Percentiles rank a stretch among this genome's conserved stretches.
These are phyloP conservation scores for Epichloe glyceriae DNA, from an alignment of 2,329 filamentous ascomycete species.

Conservation along the genomic window DNA sequence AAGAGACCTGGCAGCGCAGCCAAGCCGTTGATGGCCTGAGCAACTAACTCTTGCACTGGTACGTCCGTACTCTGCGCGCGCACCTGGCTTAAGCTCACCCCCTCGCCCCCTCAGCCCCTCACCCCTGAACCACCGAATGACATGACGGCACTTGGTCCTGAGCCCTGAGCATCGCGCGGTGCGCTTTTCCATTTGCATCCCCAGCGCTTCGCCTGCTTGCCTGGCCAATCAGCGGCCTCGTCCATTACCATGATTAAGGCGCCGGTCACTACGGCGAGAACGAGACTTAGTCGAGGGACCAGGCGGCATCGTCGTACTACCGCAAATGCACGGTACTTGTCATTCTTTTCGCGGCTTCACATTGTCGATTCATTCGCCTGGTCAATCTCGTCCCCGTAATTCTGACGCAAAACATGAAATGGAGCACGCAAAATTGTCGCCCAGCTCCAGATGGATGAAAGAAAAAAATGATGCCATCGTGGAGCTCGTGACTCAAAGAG, in stretches of 20 bases:
- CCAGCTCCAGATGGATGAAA: neutral
- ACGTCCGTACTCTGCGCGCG: no score
- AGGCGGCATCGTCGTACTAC: neutral
- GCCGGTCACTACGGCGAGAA: no score
- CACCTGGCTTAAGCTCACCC: no score
- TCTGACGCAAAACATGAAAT: neutral
- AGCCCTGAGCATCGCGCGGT: neutral
- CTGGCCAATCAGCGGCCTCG: neutral
- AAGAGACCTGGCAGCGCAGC: neutral
- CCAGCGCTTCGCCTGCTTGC: neutral
- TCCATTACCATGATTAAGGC: neutral
- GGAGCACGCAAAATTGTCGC: slow-evolving; percentile 2
- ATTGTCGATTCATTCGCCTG: neutral
- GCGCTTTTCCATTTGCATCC: neutral
- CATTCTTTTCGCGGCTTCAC: neutral
- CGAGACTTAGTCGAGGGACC: no score
- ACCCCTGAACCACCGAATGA: neutral
- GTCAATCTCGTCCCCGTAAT: neutral
- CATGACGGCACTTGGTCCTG: no score
- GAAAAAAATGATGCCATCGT: slow-evolving; percentile 6
- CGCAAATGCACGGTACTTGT: neutral
- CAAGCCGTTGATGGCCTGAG: no score
- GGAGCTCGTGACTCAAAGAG: slow-evolving; percentile 4
- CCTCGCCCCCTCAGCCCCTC: no score
- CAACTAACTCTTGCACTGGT: no score